Evolutionary conservation across 1,284 basidiomycete species (phyloP).

Genomic region (Ganoderma multipileum): DNA sequence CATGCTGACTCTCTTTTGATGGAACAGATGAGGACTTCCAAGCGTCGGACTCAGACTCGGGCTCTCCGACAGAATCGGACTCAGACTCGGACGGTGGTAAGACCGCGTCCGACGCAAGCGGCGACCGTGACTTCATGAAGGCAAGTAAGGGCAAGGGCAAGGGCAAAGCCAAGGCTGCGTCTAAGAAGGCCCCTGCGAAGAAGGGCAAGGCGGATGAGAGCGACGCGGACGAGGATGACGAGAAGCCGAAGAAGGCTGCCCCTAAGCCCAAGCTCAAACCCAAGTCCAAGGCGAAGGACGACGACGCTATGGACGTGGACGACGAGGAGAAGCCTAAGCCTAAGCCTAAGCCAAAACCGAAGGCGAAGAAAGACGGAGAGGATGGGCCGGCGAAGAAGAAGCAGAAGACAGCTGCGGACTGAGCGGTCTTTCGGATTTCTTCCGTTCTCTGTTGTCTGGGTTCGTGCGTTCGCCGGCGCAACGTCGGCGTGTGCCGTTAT

Average conservation of each 20-base stretch:
- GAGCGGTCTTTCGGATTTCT: constrained; percentile 1
- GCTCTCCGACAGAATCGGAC: constrained; percentile 82
- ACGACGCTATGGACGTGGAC: constrained; percentile 50
- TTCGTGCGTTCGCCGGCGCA: background rate
- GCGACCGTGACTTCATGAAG: constrained; percentile 68
- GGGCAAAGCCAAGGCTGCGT: constrained; percentile 44
- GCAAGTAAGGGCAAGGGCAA: constrained; percentile 50
- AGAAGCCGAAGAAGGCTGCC: constrained; percentile 43
- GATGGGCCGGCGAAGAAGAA: constrained; percentile 78
- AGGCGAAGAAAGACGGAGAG: constrained; percentile 52
- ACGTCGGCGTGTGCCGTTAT: background rate
- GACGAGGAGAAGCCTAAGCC: constrained; percentile 49
- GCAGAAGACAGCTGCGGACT: constrained; percentile 53
- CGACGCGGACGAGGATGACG: constrained; percentile 47
- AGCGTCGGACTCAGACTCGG: constrained; percentile 82
- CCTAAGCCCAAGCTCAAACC: constrained; percentile 49
- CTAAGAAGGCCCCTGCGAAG: constrained; percentile 49
- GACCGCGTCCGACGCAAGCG: constrained; percentile 84
- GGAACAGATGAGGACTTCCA: constrained; percentile 85
- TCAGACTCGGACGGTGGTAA: constrained; percentile 75
- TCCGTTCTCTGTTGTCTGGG: background rate
- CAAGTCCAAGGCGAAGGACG: constrained; percentile 47
- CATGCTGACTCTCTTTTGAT: background rate
- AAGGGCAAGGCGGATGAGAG: constrained; percentile 42
- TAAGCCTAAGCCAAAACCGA: constrained; percentile 55